Percentiles rank a stretch among this genome's conserved stretches.
Conservation (phyloP, 306 rosid species). For the Hippophae rhamnoides region DNA sequence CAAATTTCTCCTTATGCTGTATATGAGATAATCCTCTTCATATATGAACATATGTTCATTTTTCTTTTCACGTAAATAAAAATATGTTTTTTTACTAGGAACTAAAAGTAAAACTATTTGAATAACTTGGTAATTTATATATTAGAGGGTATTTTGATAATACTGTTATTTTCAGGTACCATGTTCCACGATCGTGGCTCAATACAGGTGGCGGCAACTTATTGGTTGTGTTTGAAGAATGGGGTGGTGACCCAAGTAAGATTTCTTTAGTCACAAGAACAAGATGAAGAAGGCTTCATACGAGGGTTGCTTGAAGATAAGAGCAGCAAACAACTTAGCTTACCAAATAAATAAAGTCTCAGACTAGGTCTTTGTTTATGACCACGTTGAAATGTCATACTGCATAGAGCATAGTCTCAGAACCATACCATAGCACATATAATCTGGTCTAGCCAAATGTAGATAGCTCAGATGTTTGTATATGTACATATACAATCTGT, state of each 20-base stretch:
- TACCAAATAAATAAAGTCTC: constrained; percentile 23
- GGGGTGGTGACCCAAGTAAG: constrained; percentile 74
- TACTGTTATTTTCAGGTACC: constrained; percentile 59
- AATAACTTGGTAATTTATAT: too few species aligned
- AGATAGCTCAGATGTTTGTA: constrained; percentile 32
- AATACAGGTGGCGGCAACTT: constrained; percentile 41
- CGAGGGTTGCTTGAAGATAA: constrained; percentile 44
- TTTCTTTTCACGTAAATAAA: too few species aligned
- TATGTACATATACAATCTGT: constrained; percentile 30
- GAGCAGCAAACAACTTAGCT: constrained; percentile 10
- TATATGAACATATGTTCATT: too few species aligned
- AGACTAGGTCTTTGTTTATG: constrained; percentile 9
- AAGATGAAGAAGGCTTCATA: constrained; percentile 39
- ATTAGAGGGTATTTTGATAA: not conserved
- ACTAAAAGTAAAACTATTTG: too few species aligned
- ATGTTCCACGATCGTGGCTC: constrained; percentile 86
- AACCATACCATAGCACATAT: not conserved
- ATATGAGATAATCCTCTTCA: too few species aligned
- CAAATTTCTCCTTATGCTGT: constrained; percentile 5
- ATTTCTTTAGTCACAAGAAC: constrained; percentile 62
- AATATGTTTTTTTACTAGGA: too few species aligned
- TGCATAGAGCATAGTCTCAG: too few species aligned
- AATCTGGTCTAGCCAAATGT: constrained; percentile 22
- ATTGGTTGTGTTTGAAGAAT: constrained; percentile 81
- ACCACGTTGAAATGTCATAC: not conserved